phyloP scores from a whole-genome alignment of 352 stramenopile genomes.

The Globisporangium mamillatum region DNA sequence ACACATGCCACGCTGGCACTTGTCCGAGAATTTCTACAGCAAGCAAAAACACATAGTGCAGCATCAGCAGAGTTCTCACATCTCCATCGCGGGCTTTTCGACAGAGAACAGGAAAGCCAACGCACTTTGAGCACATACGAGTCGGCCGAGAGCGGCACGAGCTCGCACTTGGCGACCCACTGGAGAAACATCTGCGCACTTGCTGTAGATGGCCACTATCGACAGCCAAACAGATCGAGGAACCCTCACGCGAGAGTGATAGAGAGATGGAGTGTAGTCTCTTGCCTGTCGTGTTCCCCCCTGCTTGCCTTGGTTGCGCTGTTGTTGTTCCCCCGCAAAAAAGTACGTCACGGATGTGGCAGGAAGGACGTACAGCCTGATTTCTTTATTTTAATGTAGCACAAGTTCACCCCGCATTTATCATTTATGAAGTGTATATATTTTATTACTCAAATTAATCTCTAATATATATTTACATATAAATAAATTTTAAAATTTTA shows the following conservation, averaged over 20 bases:
- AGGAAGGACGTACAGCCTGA: not conserved
- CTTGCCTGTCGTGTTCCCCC: not conserved
- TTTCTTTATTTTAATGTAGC: not conserved
- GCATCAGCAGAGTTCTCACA: not conserved
- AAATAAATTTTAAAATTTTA: not conserved
- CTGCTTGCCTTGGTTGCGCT: not conserved
- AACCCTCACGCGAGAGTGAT: not conserved
- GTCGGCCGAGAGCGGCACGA: conserved; percentile 63
- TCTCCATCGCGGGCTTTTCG: too few relatives aligned
- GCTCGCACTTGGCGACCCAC: conserved; percentile 87
- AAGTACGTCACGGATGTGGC: not conserved
- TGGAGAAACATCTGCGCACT: conserved; percentile 69
- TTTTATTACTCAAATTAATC: too few relatives aligned
- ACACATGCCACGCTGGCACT: conserved; percentile 83
- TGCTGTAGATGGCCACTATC: not conserved
- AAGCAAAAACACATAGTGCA: not conserved
- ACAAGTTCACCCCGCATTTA: too few relatives aligned
- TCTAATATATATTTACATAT: not conserved
- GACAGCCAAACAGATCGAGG: not conserved
- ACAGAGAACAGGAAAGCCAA: not conserved
- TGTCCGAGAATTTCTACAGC: conserved; percentile 82
- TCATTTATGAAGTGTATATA: not conserved
- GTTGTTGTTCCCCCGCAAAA: not conserved
- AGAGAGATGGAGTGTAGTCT: not conserved
- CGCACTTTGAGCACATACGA: conserved; percentile 78